Evolutionary conservation across 1,284 basidiomycete species (phyloP).

Genomic region (Boletus mariae): DNA sequence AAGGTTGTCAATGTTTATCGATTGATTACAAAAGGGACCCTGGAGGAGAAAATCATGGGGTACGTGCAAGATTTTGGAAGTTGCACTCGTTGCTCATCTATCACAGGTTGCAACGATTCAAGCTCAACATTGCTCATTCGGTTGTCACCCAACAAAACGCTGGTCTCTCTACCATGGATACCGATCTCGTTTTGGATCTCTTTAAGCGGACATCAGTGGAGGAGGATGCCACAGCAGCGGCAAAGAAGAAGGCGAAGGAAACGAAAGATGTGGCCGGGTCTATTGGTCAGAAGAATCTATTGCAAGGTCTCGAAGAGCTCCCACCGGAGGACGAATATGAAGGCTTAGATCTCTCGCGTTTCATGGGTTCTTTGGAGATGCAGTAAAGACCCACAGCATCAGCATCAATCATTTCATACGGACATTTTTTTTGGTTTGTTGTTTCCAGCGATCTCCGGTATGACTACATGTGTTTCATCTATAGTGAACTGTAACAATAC

Average conservation of each 20-base stretch:
- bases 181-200: conserved; percentile 93
- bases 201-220: conserved; percentile 83
- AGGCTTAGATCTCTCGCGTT: conserved; percentile 77
- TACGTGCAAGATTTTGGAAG: conserved; percentile 37
- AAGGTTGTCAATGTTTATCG: conserved; percentile 99
- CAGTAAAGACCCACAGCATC: conserved; percentile 12
- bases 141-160: conserved; percentile 98
- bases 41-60: conserved; percentile 99
- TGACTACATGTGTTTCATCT: conserved; percentile 34
- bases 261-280: conserved; percentile 51
- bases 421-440: conserved; percentile 18
- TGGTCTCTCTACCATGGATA: conserved; percentile 92
- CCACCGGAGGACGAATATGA: conserved; percentile 90
- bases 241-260: conserved; percentile 49
- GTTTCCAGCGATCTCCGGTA: conserved; percentile 14
- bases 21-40: conserved; percentile 92
- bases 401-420: conserved; percentile 14
- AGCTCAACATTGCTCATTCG: conserved; percentile 95
- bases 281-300: conserved; percentile 70
- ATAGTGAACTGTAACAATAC: conserved; percentile 35
- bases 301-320: conserved; percentile 85
- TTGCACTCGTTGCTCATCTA: conserved; percentile 17
- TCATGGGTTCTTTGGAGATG: conserved; percentile 71
- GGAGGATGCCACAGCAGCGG: conserved; percentile 54
- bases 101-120: conserved; percentile 90